These are phyloP conservation scores for Hura crepitans DNA, from an alignment of 441 rosid genomes.

Conservation along the genomic window DNA sequence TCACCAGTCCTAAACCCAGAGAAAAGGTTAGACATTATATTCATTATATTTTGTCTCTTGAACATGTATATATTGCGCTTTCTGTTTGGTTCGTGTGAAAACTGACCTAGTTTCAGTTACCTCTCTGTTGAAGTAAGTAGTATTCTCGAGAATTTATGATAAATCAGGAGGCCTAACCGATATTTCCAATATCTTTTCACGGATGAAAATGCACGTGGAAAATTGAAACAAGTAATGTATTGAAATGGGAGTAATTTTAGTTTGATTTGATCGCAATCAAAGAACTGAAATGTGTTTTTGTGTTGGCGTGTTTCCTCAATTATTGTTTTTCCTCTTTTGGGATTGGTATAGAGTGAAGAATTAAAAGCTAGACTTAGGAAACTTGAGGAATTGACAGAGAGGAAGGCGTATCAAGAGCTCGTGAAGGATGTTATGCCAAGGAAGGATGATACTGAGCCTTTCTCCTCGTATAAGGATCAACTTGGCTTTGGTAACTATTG, in stretches of 20 bases:
- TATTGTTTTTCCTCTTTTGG: neutral
- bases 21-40: constrained; percentile 48
- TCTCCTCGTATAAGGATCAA: constrained; percentile 94
- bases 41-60: neutral
- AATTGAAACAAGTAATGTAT: too few species aligned
- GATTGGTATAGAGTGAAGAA: constrained; percentile 58
- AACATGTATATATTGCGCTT: neutral
- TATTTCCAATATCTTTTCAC: too few species aligned
- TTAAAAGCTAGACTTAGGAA: constrained; percentile 59
- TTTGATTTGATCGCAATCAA: neutral
- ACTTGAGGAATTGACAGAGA: constrained; percentile 72
- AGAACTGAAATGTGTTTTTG: neutral
- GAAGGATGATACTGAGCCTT: constrained; percentile 58
- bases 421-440: constrained; percentile 76
- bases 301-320: neutral
- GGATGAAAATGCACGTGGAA: too few species aligned
- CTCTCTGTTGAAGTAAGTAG: neutral
- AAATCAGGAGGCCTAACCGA: too few species aligned
- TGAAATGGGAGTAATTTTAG: neutral
- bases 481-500: constrained; percentile 71
- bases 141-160: neutral
- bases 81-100: constrained; percentile 11
- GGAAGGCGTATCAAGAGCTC: constrained; percentile 73
- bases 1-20: constrained; percentile 67
- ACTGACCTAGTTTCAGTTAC: too few species aligned